A percentile compares a stretch with the other conserved stretches of the same genome.
Evolutionary conservation across 2,329 filamentous ascomycete species (phyloP).

Genomic region (Diaporthe sp.): DNA sequence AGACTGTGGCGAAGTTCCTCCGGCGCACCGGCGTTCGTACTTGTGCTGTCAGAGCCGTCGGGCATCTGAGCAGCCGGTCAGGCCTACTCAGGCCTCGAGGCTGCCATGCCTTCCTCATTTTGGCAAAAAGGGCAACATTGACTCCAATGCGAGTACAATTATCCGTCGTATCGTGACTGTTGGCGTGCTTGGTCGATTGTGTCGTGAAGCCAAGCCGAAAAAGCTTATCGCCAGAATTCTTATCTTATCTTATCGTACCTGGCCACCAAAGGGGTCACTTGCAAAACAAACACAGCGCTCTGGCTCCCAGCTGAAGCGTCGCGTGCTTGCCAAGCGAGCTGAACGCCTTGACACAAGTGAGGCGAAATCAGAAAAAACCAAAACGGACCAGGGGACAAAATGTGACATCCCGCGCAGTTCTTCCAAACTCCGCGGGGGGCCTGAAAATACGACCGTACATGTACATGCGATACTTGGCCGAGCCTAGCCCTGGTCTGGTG

Average conservation of each 20-base stretch:
- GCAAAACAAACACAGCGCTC: neutral
- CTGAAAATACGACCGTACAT: conserved; percentile 4
- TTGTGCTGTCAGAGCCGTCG: conserved; percentile 30
- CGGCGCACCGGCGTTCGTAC: conserved; percentile 34
- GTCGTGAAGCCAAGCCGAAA: conserved; percentile 11
- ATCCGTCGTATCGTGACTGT: neutral
- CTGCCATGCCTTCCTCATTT: conserved; percentile 51
- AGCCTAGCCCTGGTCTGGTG: neutral
- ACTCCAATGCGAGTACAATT: neutral
- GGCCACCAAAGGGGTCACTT: neutral
- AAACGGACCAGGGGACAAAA: conserved; percentile 5
- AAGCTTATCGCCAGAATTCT: conserved; percentile 3
- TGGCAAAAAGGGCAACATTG: conserved; percentile 27
- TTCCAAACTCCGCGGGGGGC: neutral
- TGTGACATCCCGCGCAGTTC: conserved; percentile 4
- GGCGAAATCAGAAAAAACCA: neutral
- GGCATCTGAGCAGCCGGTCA: conserved; percentile 39
- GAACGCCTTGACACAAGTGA: conserved; percentile 5
- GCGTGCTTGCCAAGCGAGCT: conserved; percentile 17
- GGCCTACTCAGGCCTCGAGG: conserved; percentile 48
- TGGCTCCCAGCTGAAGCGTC: neutral
- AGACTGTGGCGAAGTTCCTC: conserved; percentile 50
- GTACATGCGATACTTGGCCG: neutral
- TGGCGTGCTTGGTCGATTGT: neutral
- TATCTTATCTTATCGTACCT: conserved; percentile 26